phyloP scores from a whole-genome alignment of 768 basidiomycete species.

The Fomitopsis pulvina region DNA sequence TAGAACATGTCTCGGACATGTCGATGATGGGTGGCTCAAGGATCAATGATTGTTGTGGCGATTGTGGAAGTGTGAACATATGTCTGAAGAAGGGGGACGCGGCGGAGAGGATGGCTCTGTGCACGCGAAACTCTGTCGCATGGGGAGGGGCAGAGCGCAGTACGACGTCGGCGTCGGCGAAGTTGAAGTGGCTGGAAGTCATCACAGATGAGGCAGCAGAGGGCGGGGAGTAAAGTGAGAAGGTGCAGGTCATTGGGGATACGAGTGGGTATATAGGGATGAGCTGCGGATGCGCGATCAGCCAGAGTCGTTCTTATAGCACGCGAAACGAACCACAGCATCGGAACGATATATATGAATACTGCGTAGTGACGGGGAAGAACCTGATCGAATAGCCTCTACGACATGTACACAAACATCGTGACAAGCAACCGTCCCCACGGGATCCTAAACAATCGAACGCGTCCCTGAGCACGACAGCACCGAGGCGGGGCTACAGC shows the following conservation, averaged over 20 bases:
- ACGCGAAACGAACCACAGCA: too few species aligned
- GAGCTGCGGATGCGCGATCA: too few species aligned
- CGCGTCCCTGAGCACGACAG: background rate
- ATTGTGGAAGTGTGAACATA: slow-evolving; percentile 63
- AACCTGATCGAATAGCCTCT: background rate
- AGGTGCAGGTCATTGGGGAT: too few species aligned
- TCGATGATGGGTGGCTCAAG: slow-evolving; percentile 39
- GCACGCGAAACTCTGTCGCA: slow-evolving; percentile 49
- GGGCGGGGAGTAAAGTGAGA: background rate
- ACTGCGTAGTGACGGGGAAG: too few species aligned
- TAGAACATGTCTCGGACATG: slow-evolving; percentile 42
- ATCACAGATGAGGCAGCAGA: background rate
- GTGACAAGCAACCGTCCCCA: background rate
- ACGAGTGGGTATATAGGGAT: too few species aligned
- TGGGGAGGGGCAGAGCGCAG: slow-evolving; percentile 36
- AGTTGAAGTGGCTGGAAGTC: slow-evolving; percentile 28
- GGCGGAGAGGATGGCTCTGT: slow-evolving; percentile 52
- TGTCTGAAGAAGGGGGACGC: slow-evolving; percentile 65
- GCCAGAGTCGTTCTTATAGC: too few species aligned
- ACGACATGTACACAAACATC: background rate
- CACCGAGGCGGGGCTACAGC: background rate
- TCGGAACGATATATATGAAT: too few species aligned
- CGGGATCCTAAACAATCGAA: background rate
- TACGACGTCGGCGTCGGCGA: slow-evolving; percentile 46
- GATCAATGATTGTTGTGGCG: slow-evolving; percentile 14